These are phyloP conservation scores for Luffa aegyptiaca DNA, from an alignment of 306 rosid species.

Conservation along the genomic window DNA sequence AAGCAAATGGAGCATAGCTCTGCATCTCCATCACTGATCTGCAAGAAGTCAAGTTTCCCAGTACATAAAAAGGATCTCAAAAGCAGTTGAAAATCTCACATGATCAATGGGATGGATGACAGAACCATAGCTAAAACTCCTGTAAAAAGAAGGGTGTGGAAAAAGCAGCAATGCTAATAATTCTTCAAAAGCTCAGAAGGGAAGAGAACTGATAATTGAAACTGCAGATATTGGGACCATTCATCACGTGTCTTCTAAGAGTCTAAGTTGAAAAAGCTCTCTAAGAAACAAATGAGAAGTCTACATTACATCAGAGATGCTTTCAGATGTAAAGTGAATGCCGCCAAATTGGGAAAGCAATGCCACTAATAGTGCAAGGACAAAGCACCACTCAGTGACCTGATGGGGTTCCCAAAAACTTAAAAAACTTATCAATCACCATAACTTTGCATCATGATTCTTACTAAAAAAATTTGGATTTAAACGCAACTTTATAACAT, in stretches of 20 bases:
- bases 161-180: background rate
- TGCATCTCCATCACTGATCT: slow-evolving; percentile 77
- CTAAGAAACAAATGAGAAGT: slow-evolving; percentile 6
- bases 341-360: slow-evolving; percentile 12
- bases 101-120: background rate
- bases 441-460: background rate
- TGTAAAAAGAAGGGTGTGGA: background rate
- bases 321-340: slow-evolving; percentile 10
- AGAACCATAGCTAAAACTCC: background rate
- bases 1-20: slow-evolving; percentile 93
- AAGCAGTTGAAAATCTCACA: background rate
- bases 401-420: background rate
- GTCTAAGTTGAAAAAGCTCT: background rate
- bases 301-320: slow-evolving; percentile 5
- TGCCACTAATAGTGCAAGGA: background rate
- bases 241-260: slow-evolving; percentile 9
- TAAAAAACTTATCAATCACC: background rate
- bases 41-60: slow-evolving; percentile 19
- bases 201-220: slow-evolving; percentile 1
- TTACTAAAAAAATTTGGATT: background rate
- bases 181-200: background rate
- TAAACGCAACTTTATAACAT: background rate
- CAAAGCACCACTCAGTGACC: background rate
- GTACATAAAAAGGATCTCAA: background rate
- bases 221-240: slow-evolving; percentile 10